Evolutionary conservation across 495 filamentous ascomycete species (phyloP).

Genomic region (Aspergillus carlsbadensis): DNA sequence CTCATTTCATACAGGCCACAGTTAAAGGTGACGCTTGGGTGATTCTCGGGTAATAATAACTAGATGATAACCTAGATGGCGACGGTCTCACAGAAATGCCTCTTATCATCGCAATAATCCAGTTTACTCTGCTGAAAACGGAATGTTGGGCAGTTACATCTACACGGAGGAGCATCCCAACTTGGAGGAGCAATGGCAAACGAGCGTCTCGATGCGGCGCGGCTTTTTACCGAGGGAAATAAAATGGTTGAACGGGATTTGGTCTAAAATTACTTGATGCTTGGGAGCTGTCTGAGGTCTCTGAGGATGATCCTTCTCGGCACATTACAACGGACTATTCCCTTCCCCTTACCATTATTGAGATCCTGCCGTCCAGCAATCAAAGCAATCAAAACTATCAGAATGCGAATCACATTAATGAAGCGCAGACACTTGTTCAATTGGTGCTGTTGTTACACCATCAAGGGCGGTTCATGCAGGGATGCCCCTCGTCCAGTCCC

Average conservation of each 20-base stretch:
- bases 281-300: background rate
- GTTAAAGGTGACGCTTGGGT: background rate
- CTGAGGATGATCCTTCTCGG: slow-evolving; percentile 4
- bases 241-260: background rate
- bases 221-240: slow-evolving; percentile 15
- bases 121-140: no score
- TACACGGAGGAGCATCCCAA: background rate
- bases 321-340: no score
- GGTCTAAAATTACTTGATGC: background rate
- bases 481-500: background rate
- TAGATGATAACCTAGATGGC: no score
- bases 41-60: no score
- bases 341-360: slow-evolving; percentile 4
- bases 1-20: background rate
- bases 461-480: slow-evolving; percentile 11
- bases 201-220: background rate
- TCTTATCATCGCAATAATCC: no score
- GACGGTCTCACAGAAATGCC: no score
- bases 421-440: no score
- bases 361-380: background rate
- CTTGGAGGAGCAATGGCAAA: no score
- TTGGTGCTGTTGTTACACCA: background rate
- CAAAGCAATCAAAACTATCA: background rate
- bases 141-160: no score
- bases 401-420: background rate